Conservation (phyloP, 108 stramenopile species). For the Cylindrotheca closterium region DNA sequence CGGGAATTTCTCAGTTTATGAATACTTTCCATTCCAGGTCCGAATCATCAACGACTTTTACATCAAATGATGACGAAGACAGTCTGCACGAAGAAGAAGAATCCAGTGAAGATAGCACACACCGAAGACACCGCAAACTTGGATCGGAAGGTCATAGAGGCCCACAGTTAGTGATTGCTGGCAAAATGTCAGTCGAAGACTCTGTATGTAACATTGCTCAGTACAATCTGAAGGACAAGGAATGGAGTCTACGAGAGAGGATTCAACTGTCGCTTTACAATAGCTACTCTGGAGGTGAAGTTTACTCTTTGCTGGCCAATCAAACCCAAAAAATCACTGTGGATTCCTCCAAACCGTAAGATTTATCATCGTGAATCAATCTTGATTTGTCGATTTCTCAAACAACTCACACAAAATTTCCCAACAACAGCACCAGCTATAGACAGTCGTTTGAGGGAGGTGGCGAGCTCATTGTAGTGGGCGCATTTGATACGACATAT, state of each 20-base stretch:
- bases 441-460: slow-evolving; percentile 26
- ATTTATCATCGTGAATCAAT: too few species aligned
- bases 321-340: slow-evolving; percentile 50
- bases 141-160: too few species aligned
- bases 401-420: neutral
- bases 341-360: too few species aligned
- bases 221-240: slow-evolving; percentile 56
- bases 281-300: slow-evolving; percentile 86
- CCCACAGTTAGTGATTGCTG: slow-evolving; percentile 80
- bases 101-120: too few species aligned
- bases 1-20: too few species aligned
- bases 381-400: neutral
- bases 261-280: slow-evolving; percentile 85
- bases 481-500: slow-evolving; percentile 92
- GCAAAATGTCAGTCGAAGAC: slow-evolving; percentile 81
- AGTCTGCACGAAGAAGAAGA: too few species aligned
- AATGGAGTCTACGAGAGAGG: slow-evolving; percentile 75
- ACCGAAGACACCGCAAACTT: too few species aligned
- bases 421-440: neutral
- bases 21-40: too few species aligned
- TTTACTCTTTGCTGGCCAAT: slow-evolving; percentile 79
- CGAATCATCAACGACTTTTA: too few species aligned
- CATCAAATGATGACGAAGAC: too few species aligned
- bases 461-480: slow-evolving; percentile 89
- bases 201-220: slow-evolving; percentile 84